phyloP scores from a whole-genome alignment of 1,284 basidiomycete genomes.

The Tetrapyrgos nigripes region DNA sequence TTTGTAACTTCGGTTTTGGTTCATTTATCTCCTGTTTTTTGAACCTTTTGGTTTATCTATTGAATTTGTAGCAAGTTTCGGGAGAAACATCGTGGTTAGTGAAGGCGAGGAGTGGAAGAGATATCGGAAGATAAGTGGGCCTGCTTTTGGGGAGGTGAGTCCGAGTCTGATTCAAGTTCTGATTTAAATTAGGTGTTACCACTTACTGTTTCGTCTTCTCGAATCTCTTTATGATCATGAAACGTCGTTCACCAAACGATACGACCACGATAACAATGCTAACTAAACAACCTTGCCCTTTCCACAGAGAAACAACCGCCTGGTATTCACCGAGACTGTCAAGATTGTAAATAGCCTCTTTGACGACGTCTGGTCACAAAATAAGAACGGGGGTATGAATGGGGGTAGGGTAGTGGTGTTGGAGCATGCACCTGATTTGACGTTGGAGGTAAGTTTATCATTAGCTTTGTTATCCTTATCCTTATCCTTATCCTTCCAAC shows the following conservation, averaged over 20 bases:
- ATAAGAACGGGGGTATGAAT: too few species aligned
- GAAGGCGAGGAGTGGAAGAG: conserved; percentile 7
- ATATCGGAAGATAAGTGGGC: not conserved
- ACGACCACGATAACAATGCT: not conserved
- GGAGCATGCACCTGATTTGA: conserved; percentile 1
- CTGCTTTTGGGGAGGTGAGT: not conserved
- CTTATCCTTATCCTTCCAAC: too few species aligned
- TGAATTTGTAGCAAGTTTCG: too few species aligned
- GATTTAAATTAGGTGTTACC: not conserved
- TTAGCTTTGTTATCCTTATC: too few species aligned
- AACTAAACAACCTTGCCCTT: not conserved
- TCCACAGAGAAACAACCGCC: not conserved
- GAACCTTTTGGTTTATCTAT: too few species aligned
- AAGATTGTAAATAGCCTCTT: not conserved
- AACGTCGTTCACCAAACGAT: not conserved
- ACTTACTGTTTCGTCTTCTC: not conserved
- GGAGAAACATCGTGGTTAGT: conserved; percentile 1
- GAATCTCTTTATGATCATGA: too few species aligned
- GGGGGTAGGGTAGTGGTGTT: not conserved
- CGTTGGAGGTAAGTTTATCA: not conserved
- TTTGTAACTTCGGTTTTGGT: too few species aligned
- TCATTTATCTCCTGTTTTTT: too few species aligned
- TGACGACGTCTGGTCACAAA: not conserved
- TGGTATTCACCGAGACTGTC: conserved; percentile 1
- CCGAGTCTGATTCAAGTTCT: not conserved